A percentile compares a stretch with the other conserved stretches of the same genome.
These are phyloP conservation scores for Fraxinus latifolia DNA, from an alignment of 305 asterid genomes.

Conservation along the genomic window DNA sequence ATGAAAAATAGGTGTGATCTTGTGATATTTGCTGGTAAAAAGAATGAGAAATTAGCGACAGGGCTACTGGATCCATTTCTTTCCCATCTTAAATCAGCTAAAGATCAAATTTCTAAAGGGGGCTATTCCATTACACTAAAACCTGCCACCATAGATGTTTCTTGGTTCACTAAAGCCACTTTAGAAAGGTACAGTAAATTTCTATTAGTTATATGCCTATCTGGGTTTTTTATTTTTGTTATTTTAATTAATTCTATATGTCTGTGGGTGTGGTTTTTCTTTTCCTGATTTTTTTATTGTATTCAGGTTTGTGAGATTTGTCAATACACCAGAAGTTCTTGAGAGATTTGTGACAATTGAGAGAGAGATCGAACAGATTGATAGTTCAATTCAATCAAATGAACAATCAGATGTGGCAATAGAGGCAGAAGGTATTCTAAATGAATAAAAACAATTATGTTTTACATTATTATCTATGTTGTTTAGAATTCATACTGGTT, in stretches of 20 bases:
- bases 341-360: slow-evolving; percentile 77
- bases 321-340: slow-evolving; percentile 74
- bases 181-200: slow-evolving; percentile 49
- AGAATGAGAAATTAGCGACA: slow-evolving; percentile 72
- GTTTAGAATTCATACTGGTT: neutral
- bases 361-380: slow-evolving; percentile 74
- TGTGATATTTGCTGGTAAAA: slow-evolving; percentile 57
- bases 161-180: slow-evolving; percentile 78
- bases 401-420: slow-evolving; percentile 41
- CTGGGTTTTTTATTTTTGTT: slow-evolving; percentile 2
- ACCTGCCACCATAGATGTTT: slow-evolving; percentile 36
- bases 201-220: neutral
- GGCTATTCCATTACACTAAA: slow-evolving; percentile 70
- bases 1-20: slow-evolving; percentile 64
- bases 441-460: neutral
- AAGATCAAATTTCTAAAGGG: slow-evolving; percentile 76
- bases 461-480: neutral
- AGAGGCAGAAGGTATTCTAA: slow-evolving; percentile 45
- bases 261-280: neutral
- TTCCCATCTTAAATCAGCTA: slow-evolving; percentile 64
- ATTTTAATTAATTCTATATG: neutral
- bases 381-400: slow-evolving; percentile 49
- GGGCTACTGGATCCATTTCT: slow-evolving; percentile 76
- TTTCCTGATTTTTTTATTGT: neutral
- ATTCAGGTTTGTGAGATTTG: slow-evolving; percentile 77